These are phyloP conservation scores for Ceratobasidium sp. DNA, from an alignment of 1,284 basidiomycete genomes.

Conservation along the genomic window DNA sequence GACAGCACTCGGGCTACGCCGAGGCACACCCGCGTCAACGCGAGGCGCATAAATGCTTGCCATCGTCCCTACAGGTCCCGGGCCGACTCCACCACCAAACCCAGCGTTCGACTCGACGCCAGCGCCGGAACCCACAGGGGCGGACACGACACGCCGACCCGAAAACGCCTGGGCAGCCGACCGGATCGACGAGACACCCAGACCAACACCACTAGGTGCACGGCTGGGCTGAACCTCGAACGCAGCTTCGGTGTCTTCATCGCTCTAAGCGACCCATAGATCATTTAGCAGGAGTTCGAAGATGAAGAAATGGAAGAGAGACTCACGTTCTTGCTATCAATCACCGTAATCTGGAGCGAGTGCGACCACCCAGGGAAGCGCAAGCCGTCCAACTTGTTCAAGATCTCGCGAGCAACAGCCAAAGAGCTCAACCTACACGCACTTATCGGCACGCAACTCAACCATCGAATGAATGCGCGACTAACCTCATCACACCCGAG, in stretches of 20 bases:
- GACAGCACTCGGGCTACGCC: background rate
- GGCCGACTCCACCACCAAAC: too few relatives aligned
- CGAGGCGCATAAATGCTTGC: conserved; percentile 32
- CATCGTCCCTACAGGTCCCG: conserved; percentile 11
- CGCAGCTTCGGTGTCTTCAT: conserved; percentile 17
- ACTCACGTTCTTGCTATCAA: conserved; percentile 30
- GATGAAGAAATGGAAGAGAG: background rate
- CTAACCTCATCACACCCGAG: conserved; percentile 36
- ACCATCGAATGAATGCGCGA: background rate
- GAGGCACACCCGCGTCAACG: background rate
- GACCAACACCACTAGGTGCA: conserved; percentile 14
- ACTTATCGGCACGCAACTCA: conserved; percentile 6
- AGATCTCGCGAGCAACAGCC: conserved; percentile 15
- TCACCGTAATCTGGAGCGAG: conserved; percentile 21
- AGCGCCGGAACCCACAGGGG: background rate
- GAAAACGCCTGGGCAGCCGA: conserved; percentile 23
- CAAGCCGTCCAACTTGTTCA: conserved; percentile 16
- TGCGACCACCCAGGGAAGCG: conserved; percentile 33
- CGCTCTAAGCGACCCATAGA: background rate
- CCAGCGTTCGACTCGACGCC: background rate
- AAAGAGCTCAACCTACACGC: conserved; percentile 16
- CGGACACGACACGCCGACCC: background rate
- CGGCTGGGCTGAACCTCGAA: conserved; percentile 32
- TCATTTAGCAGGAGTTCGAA: background rate
- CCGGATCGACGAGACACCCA: conserved; percentile 32